These are phyloP conservation scores for Xylariaceae sp. DNA, from an alignment of 2,329 filamentous ascomycete species.

Conservation along the genomic window DNA sequence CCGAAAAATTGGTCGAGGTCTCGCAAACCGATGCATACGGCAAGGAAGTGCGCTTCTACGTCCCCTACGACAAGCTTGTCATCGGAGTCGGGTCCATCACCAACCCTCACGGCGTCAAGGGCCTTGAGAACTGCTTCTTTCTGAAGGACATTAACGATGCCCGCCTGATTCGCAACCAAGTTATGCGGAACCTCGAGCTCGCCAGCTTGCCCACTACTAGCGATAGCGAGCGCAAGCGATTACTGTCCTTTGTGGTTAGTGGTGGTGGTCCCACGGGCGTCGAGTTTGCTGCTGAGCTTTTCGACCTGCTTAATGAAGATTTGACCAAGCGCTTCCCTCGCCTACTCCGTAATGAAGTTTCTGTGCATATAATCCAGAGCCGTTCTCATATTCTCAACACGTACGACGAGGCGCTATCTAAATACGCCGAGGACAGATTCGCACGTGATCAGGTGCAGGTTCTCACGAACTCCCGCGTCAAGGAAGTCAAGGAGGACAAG, in stretches of 20 bases:
- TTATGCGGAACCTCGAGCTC: constrained; percentile 84
- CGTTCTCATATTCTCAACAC: constrained; percentile 95
- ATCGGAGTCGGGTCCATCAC: constrained; percentile 88
- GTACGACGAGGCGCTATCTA: constrained; percentile 90
- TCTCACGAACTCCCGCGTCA: constrained; percentile 87
- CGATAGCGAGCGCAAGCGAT: constrained; percentile 79
- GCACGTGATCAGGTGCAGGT: constrained; percentile 88
- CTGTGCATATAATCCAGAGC: constrained; percentile 94
- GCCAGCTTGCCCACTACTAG: constrained; percentile 89
- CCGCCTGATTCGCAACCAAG: constrained; percentile 78
- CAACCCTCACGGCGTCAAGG: constrained; percentile 93
- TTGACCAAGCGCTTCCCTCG: constrained; percentile 77
- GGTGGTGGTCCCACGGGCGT: constrained; percentile 95
- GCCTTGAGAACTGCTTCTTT: constrained; percentile 89
- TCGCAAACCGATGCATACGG: constrained; percentile 68
- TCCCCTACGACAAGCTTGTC: constrained; percentile 96
- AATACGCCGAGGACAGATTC: constrained; percentile 88
- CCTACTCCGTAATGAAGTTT: constrained; percentile 93
- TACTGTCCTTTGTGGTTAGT: constrained; percentile 93
- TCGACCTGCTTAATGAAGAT: constrained; percentile 94
- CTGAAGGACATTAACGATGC: constrained; percentile 95
- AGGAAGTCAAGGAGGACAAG: constrained; percentile 77
- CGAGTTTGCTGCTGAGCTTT: constrained; percentile 95
- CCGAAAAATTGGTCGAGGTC: constrained; percentile 84
- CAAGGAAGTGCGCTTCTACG: constrained; percentile 77